Evolutionary conservation across 1,284 basidiomycete genomes (phyloP), one percentile per base, ranked within the genome.

Genomic region (Singerocomus inundabilis): DNA sequence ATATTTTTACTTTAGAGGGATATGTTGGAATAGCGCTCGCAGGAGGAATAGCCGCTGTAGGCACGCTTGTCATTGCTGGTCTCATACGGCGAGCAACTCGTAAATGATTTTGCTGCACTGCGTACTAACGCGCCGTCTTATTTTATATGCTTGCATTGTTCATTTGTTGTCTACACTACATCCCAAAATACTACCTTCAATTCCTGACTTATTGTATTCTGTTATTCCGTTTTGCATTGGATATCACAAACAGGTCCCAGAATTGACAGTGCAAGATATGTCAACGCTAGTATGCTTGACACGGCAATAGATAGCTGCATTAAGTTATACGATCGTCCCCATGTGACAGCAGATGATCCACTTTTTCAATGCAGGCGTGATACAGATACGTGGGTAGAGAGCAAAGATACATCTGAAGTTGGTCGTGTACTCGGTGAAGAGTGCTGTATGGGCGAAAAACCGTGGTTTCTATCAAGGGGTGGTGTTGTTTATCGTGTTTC

Each of bases 11-110:
- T 29, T 21, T 67, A 94, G 92, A 95, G 69, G 91, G 91, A 18
- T 94, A 93, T 69, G 87, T 93, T 42, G 96, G 96, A 46, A 94
- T 98, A 86, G 96, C 93, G 10, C 76, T 99, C 37, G 90, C 88
- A 30, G 95, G 93, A 40, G 93, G 93, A 46, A 89, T 83, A 37
- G 93, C 91, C 8, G 93, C 95, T 10, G 66, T 97, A 10, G 88
- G 92, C 45, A 89, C 92, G 29, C 70, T 98, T 35, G 68, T 94
- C 51, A 63, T 95, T 46, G 91, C 93, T 57, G 80, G 85, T 62
- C 73, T 98, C 61, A 78, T 93, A 80, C 88, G 91, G 80, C 88
- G 89, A 79, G 84, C 90, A 70, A 70, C 75, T 63, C 85, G 82
- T 73, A 85, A 82, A 78, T 89, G 75, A 79, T 48, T 36, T 46